These are phyloP conservation scores for Angomonas desouzai DNA, from an alignment of 208 protist species.

Conservation along the genomic window DNA sequence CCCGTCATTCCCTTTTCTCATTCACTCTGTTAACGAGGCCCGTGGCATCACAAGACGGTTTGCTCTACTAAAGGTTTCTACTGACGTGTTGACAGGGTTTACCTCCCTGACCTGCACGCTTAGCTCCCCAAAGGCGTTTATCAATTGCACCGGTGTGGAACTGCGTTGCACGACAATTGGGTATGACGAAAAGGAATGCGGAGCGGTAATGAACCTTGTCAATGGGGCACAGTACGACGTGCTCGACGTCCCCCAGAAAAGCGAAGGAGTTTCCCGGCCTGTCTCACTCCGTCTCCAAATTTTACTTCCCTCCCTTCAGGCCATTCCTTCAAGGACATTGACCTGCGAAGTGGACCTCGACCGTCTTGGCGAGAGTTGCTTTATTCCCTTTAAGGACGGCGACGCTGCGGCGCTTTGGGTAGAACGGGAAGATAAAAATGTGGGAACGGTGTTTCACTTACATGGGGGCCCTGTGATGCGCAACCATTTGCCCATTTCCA, in stretches of 20 bases:
- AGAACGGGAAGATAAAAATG: neutral
- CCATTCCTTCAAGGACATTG: neutral
- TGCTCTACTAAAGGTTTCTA: neutral
- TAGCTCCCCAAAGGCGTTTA: neutral
- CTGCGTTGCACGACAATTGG: neutral
- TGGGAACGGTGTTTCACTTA: neutral
- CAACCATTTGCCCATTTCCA: neutral
- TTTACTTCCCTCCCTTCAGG: neutral
- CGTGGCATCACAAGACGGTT: neutral
- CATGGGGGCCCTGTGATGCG: neutral
- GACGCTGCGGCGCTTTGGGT: neutral
- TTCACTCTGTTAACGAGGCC: neutral
- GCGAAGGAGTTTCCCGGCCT: neutral
- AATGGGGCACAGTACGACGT: neutral
- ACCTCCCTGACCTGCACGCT: neutral
- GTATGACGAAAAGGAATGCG: neutral
- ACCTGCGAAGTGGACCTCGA: neutral
- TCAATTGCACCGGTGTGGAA: slow-evolving; percentile 1
- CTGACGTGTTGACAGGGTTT: neutral
- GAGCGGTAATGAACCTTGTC: neutral
- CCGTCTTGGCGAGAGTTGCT: neutral
- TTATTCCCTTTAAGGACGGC: neutral
- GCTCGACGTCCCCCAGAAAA: neutral
- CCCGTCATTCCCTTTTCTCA: neutral
- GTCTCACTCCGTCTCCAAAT: neutral